Percentiles rank a stretch among this genome's conserved stretches.
Evolutionary conservation across 306 rosid species (phyloP).

Genomic region (Betula pendula): DNA sequence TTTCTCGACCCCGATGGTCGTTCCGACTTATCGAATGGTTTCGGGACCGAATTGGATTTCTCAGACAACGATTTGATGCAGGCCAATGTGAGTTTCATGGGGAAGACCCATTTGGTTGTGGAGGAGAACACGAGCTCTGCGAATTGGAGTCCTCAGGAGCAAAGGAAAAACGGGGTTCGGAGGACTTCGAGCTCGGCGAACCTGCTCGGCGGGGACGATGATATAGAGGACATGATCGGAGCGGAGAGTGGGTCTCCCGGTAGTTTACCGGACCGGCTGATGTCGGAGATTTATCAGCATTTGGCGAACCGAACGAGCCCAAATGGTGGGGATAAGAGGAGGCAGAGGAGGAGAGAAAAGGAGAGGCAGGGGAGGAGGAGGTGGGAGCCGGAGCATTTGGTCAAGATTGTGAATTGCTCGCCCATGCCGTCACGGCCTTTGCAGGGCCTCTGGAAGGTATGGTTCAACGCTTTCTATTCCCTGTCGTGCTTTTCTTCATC

Average conservation of each 20-base stretch:
- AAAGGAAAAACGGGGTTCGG: slow-evolving; percentile 31
- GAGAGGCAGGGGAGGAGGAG: slow-evolving; percentile 68
- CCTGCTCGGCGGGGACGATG: slow-evolving; percentile 44
- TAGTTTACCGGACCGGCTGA: slow-evolving; percentile 62
- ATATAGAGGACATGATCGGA: slow-evolving; percentile 41
- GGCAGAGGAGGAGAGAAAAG: slow-evolving; percentile 76
- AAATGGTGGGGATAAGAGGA: slow-evolving; percentile 61
- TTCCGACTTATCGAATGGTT: slow-evolving; percentile 31
- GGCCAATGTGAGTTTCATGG: slow-evolving; percentile 67
- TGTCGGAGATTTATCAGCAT: slow-evolving; percentile 84
- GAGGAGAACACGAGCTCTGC: slow-evolving; percentile 63
- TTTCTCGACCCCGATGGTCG: slow-evolving; percentile 67
- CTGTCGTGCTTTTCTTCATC: slow-evolving; percentile 32
- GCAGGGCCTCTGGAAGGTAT: slow-evolving; percentile 99
- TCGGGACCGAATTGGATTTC: slow-evolving; percentile 20
- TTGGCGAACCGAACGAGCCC: slow-evolving; percentile 91
- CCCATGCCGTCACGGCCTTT: slow-evolving; percentile 76
- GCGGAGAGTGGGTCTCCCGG: slow-evolving; percentile 68
- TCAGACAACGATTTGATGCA: slow-evolving; percentile 53
- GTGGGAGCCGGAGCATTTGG: slow-evolving; percentile 93
- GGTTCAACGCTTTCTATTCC: slow-evolving; percentile 22
- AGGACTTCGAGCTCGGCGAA: slow-evolving; percentile 44
- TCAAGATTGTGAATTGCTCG: slow-evolving; percentile 78
- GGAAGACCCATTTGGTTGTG: slow-evolving; percentile 68
- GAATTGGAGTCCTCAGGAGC: slow-evolving; percentile 27